Base-by-base conservation (phyloP, 768 basidiomycete species). In the Russula sp. region DNA sequence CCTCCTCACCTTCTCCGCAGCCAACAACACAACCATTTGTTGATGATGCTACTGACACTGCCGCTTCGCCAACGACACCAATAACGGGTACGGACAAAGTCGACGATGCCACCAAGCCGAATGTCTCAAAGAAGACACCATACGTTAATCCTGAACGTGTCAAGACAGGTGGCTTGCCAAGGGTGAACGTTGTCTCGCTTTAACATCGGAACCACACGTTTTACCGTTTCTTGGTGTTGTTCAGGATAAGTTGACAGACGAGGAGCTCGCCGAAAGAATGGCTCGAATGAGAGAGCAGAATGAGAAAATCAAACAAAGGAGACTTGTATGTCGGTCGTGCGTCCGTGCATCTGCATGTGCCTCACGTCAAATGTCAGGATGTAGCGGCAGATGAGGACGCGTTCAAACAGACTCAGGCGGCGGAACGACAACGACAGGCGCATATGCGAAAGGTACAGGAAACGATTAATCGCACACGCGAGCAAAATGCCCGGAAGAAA, bases 141-240 rank as follows among this genome's bases (percentile, higher is more conserved):
- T 93, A 93, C 78, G 79, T 90, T 52, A 92, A 92, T 74, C 85
- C 81, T 9, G 89, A 92, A 71, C 88, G 90, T 74, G 87, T 92
- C 77, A 90, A 84, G 76, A 92, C 91, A 10, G 90, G 90, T 16
- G 91, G 89, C 18, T 70, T 80, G 28, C 87, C 88, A 68, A 82
- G 88, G 72, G 91, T 91, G 73, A 24, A 62, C 14, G 26, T 60
- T 44, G n/a, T 74, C 28, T 58, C 60, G 51, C 57, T 63, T n/a
- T n/a, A 59, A 28, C 38, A 18, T 40, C 22, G 8, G 40, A n/a
- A 38, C 32, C 10, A 26, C 51, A 54, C 22, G 63, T 59, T 30
- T 53, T 36, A 57, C 22, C 22, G 34, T 60, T 53, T 30, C 46
- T 57, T 57, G 24, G 26, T 30, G 16, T 51, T 54, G 26, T 51